Conservation (phyloP, 768 basidiomycete species). For the Dioszegia crocea region DNA sequence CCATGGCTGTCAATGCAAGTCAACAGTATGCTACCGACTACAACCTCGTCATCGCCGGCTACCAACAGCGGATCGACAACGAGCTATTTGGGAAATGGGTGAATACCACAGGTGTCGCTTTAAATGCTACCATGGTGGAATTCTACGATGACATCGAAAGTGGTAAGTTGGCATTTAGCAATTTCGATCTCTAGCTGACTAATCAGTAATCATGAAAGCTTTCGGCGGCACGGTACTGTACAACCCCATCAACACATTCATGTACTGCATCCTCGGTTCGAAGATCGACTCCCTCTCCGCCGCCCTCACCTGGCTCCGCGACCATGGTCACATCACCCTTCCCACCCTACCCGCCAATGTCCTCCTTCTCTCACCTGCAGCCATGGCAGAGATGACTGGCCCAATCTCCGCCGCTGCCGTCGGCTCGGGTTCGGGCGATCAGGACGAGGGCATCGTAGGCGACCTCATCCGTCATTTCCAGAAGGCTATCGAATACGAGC, state of each 20-base stretch:
- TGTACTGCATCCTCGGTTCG: slow-evolving; percentile 82
- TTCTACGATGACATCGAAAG: slow-evolving; percentile 84
- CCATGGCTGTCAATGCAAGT: slow-evolving; percentile 77
- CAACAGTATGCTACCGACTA: slow-evolving; percentile 68
- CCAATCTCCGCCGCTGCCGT: slow-evolving; percentile 77
- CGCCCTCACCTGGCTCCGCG: slow-evolving; percentile 83
- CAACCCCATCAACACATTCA: slow-evolving; percentile 74
- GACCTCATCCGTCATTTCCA: slow-evolving; percentile 71
- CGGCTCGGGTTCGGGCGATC: slow-evolving; percentile 57
- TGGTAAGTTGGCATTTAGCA: slow-evolving; percentile 55
- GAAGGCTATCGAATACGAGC: slow-evolving; percentile 68
- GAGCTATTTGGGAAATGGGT: slow-evolving; percentile 88
- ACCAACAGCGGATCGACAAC: slow-evolving; percentile 75
- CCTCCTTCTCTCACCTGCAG: slow-evolving; percentile 68
- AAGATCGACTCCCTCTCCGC: slow-evolving; percentile 83
- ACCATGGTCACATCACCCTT: slow-evolving; percentile 76
- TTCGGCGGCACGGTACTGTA: slow-evolving; percentile 83
- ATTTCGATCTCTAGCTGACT: not conserved
- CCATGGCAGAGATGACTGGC: slow-evolving; percentile 67
- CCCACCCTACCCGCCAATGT: slow-evolving; percentile 70
- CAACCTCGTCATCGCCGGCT: slow-evolving; percentile 64
- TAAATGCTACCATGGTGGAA: slow-evolving; percentile 77
- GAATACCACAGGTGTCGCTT: slow-evolving; percentile 75
- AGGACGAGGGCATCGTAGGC: slow-evolving; percentile 63
- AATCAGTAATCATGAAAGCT: slow-evolving; percentile 53